These are phyloP conservation scores for Metschnikowia corniflorae DNA, from an alignment of 805 yeast genomes.

Conservation along the genomic window DNA sequence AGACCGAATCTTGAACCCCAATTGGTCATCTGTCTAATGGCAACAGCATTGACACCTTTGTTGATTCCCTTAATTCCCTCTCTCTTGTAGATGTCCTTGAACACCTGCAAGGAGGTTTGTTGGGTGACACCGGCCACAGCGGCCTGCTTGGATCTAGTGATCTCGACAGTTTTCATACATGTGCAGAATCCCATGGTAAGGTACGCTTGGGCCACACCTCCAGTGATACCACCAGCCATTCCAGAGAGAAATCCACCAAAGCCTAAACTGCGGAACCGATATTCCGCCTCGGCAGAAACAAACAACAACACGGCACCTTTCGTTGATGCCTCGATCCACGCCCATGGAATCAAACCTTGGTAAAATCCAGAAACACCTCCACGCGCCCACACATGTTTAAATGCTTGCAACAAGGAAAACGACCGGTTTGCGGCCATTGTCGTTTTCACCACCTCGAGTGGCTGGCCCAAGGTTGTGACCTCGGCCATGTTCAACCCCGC, in stretches of 20 bases:
- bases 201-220: constrained; percentile 96
- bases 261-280: constrained; percentile 62
- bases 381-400: constrained; percentile 79
- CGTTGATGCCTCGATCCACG: constrained; percentile 99
- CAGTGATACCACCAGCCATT: constrained; percentile 91
- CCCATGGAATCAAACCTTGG: constrained; percentile 99
- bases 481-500: constrained; percentile 83
- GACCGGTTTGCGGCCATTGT: constrained; percentile 97
- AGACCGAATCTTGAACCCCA: constrained; percentile 99
- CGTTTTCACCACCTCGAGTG: constrained; percentile 91
- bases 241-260: constrained; percentile 72
- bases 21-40: constrained; percentile 97
- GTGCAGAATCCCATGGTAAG: constrained; percentile 97
- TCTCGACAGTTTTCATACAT: constrained; percentile 98
- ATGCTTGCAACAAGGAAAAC: constrained; percentile 62
- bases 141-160: constrained; percentile 81
- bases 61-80: constrained; percentile 95
- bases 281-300: constrained; percentile 90
- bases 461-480: constrained; percentile 94
- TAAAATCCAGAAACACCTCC: constrained; percentile 92
- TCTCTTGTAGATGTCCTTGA: constrained; percentile 72
- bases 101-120: constrained; percentile 79
- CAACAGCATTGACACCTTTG: constrained; percentile 97
- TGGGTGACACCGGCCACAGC: constrained; percentile 57
- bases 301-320: constrained; percentile 95